phyloP scores from a whole-genome alignment of 805 yeast species.

The Saturnispora galanensis region DNA sequence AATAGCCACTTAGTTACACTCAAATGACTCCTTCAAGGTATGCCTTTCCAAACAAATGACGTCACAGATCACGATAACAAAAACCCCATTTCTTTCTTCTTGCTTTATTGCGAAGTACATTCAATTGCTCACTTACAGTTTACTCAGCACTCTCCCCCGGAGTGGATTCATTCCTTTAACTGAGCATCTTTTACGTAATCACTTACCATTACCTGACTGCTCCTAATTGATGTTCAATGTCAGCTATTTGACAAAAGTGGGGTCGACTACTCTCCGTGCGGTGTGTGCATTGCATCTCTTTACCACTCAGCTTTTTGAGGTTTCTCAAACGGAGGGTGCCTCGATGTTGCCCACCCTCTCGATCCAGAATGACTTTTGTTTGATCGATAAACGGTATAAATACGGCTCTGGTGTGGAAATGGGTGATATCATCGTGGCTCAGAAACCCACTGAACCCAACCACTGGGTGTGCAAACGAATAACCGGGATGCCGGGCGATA shows the following conservation, averaged over 20 bases:
- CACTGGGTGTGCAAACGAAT: conserved; percentile 87
- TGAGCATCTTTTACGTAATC: background rate
- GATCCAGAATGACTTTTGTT: conserved; percentile 66
- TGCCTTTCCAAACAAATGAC: too few relatives aligned
- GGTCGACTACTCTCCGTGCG: conserved; percentile 39
- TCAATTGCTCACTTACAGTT: too few relatives aligned
- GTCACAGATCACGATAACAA: too few relatives aligned
- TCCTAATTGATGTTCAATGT: background rate
- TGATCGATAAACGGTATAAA: conserved; percentile 54
- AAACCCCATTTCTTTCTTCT: too few relatives aligned
- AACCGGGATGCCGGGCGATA: conserved; percentile 94
- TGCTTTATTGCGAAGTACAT: too few relatives aligned
- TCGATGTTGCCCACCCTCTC: conserved; percentile 91
- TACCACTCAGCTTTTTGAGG: conserved; percentile 18
- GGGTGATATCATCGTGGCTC: conserved; percentile 84
- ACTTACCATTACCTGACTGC: background rate
- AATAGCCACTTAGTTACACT: too few relatives aligned
- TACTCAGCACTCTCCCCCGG: too few relatives aligned
- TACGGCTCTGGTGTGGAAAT: conserved; percentile 56
- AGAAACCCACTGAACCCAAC: conserved; percentile 81
- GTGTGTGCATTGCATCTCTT: conserved; percentile 57
- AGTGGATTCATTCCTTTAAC: too few relatives aligned
- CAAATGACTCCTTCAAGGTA: too few relatives aligned
- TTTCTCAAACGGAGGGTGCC: conserved; percentile 72
- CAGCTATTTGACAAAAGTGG: conserved; percentile 8